phyloP scores from a whole-genome alignment of 345 rosid genomes.

The Pseudoturritis turrita region DNA sequence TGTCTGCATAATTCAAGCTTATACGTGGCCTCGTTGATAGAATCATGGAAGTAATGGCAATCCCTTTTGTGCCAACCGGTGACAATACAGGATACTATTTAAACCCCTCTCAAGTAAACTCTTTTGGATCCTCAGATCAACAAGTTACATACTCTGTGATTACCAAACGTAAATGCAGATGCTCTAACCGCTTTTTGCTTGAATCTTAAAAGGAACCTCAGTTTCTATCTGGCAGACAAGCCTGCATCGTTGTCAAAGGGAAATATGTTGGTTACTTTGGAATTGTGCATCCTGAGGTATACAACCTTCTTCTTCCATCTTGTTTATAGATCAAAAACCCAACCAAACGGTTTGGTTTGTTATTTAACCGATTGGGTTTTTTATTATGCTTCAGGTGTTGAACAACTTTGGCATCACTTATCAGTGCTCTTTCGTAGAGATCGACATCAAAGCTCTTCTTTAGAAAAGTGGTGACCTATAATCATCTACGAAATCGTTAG shows the following conservation, averaged over 20 bases:
- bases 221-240: constrained; percentile 81
- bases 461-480: no score
- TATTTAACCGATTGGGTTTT: neutral
- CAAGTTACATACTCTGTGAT: neutral
- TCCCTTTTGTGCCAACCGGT: constrained; percentile 52
- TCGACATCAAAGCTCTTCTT: constrained; percentile 48
- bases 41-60: constrained; percentile 82
- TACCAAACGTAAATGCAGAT: neutral
- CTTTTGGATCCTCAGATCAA: neutral
- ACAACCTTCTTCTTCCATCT: neutral
- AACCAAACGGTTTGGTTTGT: neutral
- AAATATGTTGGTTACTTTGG: constrained; percentile 70
- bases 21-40: constrained; percentile 88
- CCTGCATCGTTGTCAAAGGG: constrained; percentile 72
- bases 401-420: constrained; percentile 70
- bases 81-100: constrained; percentile 62
- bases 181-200: neutral
- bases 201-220: constrained; percentile 57
- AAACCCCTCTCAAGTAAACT: constrained; percentile 58
- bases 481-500: no score
- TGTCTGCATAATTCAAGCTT: constrained; percentile 42
- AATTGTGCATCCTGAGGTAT: constrained; percentile 85
- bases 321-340: neutral
- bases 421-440: constrained; percentile 77
- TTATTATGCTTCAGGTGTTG: constrained; percentile 51